Evolutionary conservation across 306 rosid genomes (phyloP).

Genomic region (Casuarina glauca): DNA sequence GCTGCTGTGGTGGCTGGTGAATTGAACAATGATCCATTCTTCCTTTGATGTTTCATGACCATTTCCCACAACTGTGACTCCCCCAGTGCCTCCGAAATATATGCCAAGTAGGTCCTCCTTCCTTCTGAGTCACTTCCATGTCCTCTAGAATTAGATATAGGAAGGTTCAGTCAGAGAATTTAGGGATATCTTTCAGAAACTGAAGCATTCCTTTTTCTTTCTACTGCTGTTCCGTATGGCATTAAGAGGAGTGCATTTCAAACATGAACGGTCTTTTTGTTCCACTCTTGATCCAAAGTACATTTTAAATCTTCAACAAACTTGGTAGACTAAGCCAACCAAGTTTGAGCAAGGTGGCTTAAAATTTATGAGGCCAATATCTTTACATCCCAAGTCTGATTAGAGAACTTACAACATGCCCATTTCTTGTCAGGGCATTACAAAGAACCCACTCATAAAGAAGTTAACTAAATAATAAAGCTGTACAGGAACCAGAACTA

Average conservation of each 20-base stretch:
- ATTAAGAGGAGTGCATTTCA: neutral
- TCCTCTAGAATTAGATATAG: slow-evolving; percentile 37
- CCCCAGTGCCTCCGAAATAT: slow-evolving; percentile 69
- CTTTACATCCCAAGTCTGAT: neutral
- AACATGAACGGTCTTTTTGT: neutral
- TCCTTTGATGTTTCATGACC: slow-evolving; percentile 71
- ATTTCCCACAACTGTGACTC: slow-evolving; percentile 56
- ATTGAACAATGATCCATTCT: slow-evolving; percentile 77
- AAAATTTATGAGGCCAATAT: neutral
- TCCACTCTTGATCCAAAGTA: neutral
- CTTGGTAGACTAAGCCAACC: neutral
- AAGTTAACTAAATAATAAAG: neutral
- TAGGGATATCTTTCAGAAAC: neutral
- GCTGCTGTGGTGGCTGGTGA: slow-evolving; percentile 88
- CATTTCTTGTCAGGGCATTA: neutral
- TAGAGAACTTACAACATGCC: neutral
- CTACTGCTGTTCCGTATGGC: neutral
- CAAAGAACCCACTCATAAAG: neutral
- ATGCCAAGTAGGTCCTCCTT: slow-evolving; percentile 68
- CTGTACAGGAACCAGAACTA: neutral
- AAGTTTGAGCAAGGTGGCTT: neutral
- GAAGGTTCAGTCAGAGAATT: slow-evolving; percentile 11
- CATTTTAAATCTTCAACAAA: neutral
- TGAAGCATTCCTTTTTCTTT: neutral
- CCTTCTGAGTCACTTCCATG: slow-evolving; percentile 57